Conservation (phyloP, 1,139 yeast genomes). For the Candida tetrigidarum region DNA sequence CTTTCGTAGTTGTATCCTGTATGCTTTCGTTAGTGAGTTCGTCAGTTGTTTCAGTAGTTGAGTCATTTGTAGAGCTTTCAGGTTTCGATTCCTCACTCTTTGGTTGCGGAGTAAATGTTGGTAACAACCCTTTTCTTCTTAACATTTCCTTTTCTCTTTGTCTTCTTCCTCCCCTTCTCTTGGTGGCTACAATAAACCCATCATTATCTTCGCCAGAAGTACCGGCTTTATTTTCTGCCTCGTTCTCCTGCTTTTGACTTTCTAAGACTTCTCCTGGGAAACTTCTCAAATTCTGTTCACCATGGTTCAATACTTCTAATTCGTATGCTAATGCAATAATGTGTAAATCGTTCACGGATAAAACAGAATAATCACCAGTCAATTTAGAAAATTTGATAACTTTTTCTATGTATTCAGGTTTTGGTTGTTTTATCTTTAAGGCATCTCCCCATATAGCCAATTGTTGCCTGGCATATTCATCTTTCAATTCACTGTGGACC, state of each 20-base stretch:
- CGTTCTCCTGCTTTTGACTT: slow-evolving; percentile 14
- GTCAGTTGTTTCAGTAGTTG: no score
- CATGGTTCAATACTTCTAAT: slow-evolving; percentile 70
- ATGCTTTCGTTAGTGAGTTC: no score
- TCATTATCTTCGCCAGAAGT: slow-evolving; percentile 14
- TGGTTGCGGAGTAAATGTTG: slow-evolving; percentile 8
- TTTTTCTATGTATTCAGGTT: slow-evolving; percentile 59
- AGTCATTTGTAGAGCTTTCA: slow-evolving; percentile 12
- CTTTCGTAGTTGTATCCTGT: no score
- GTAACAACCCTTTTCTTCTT: slow-evolving; percentile 7
- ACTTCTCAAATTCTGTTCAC: slow-evolving; percentile 67
- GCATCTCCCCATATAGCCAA: slow-evolving; percentile 75
- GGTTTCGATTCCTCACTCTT: slow-evolving; percentile 16
- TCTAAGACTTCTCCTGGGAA: slow-evolving; percentile 64
- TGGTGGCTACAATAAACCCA: slow-evolving; percentile 22
- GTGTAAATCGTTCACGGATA: slow-evolving; percentile 90
- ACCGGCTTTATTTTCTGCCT: slow-evolving; percentile 12
- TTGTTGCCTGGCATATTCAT: slow-evolving; percentile 81
- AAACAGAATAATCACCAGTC: slow-evolving; percentile 90
- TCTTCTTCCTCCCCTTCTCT: slow-evolving; percentile 67
- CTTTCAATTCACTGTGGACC: slow-evolving; percentile 83
- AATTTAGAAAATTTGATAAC: slow-evolving; percentile 78
- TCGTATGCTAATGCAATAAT: slow-evolving; percentile 92
- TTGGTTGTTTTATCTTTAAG: slow-evolving; percentile 75
- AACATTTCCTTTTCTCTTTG: slow-evolving; percentile 58